These are phyloP conservation scores for Fraxinus velutina DNA, from an alignment of 305 asterid genomes.

Conservation along the genomic window DNA sequence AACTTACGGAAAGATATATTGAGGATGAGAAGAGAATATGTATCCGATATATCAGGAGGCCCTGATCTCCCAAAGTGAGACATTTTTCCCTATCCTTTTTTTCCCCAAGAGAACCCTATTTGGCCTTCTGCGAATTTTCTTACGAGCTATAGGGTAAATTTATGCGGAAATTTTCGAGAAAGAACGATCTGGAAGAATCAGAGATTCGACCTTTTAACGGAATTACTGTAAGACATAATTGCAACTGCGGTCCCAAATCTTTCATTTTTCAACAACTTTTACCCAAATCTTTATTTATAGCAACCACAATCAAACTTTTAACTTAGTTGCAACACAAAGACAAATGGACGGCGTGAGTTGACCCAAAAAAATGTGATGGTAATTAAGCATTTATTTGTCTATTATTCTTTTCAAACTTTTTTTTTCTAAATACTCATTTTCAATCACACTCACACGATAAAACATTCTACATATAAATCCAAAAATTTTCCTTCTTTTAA, in stretches of 20 bases:
- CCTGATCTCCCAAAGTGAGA: constrained; percentile 30
- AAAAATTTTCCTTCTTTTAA: too few relatives aligned
- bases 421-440: too few relatives aligned
- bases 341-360: neutral
- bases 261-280: too few relatives aligned
- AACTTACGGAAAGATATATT: constrained; percentile 30
- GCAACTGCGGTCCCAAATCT: too few relatives aligned
- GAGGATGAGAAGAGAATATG: constrained; percentile 37
- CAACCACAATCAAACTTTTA: neutral
- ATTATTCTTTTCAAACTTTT: too few relatives aligned
- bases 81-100: constrained; percentile 9
- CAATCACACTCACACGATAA: neutral
- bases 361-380: neutral
- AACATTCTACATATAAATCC: neutral
- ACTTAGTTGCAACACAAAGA: neutral
- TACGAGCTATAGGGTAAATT: neutral
- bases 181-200: neutral
- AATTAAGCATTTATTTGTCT: too few relatives aligned
- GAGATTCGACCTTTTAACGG: neutral
- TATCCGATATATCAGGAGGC: constrained; percentile 27
- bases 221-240: neutral
- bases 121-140: neutral
- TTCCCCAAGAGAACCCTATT: neutral
- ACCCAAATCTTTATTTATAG: neutral
- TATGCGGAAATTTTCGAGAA: neutral